These are phyloP conservation scores for Alliaria petiolata DNA, from an alignment of 345 rosid species.

Conservation along the genomic window DNA sequence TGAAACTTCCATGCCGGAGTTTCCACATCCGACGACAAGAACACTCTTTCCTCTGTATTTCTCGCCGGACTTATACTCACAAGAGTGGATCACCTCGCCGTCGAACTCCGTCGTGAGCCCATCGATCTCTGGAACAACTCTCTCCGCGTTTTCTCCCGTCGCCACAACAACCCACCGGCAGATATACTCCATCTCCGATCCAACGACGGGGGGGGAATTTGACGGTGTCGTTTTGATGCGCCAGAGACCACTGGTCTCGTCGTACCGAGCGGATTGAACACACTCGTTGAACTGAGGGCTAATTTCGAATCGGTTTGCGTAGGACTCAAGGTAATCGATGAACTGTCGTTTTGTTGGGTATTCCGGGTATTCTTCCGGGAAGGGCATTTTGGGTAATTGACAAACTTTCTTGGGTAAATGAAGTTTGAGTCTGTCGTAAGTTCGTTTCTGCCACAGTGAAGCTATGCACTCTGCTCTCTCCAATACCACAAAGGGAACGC, in stretches of 20 bases:
- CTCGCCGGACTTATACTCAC: slow-evolving; percentile 77
- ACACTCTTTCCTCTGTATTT: slow-evolving; percentile 62
- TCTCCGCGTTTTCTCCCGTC: slow-evolving; percentile 92
- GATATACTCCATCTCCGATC: slow-evolving; percentile 66
- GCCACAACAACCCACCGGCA: slow-evolving; percentile 97
- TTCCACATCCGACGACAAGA: slow-evolving; percentile 92
- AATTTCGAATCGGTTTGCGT: slow-evolving; percentile 58
- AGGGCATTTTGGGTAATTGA: slow-evolving; percentile 73
- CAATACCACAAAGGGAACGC: slow-evolving; percentile 63
- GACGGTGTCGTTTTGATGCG: slow-evolving; percentile 42
- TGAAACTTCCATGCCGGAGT: slow-evolving; percentile 96
- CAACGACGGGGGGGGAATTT: neutral
- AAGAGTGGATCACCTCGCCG: slow-evolving; percentile 66
- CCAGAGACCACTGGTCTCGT: slow-evolving; percentile 78
- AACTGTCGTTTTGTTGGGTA: slow-evolving; percentile 76
- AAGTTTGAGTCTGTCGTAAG: slow-evolving; percentile 77
- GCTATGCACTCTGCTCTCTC: slow-evolving; percentile 85
- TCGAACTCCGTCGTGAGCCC: slow-evolving; percentile 57
- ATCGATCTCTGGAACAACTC: slow-evolving; percentile 64
- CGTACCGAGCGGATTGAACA: slow-evolving; percentile 76
- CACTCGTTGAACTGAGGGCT: slow-evolving; percentile 76
- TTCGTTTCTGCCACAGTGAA: slow-evolving; percentile 72
- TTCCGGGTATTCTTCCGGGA: slow-evolving; percentile 70
- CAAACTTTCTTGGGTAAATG: slow-evolving; percentile 79
- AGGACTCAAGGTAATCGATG: slow-evolving; percentile 67